Evolutionary conservation across 2,329 filamentous ascomycete species (phyloP).

Genomic region (Sporothrix curviconia): DNA sequence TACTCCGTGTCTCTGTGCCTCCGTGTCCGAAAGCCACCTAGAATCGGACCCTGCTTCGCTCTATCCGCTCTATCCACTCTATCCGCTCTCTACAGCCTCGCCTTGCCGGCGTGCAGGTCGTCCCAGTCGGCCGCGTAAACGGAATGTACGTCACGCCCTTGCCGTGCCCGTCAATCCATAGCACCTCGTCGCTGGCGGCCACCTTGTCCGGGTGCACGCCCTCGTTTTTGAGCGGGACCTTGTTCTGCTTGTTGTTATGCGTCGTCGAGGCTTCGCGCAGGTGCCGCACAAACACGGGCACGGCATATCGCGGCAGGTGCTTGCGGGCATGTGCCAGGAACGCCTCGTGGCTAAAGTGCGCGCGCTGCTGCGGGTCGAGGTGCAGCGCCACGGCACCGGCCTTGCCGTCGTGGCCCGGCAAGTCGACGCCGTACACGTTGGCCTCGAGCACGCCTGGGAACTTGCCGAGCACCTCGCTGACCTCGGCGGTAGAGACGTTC

Average conservation of each 20-base stretch:
- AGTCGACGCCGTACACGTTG: constrained; percentile 76
- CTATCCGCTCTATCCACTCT: not conserved
- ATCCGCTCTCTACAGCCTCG: constrained; percentile 21
- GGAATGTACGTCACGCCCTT: constrained; percentile 50
- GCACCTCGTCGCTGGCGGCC: constrained; percentile 34
- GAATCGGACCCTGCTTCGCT: too few species aligned
- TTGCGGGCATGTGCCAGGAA: constrained; percentile 52
- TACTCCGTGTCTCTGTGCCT: not conserved
- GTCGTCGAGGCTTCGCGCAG: constrained; percentile 53
- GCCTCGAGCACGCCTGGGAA: constrained; percentile 66
- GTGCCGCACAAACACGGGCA: constrained; percentile 65
- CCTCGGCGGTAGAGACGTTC: constrained; percentile 76
- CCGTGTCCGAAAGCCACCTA: too few species aligned
- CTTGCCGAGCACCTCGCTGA: constrained; percentile 63
- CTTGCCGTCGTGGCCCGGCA: constrained; percentile 76
- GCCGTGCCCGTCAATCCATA: constrained; percentile 53
- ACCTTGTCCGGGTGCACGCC: constrained; percentile 54
- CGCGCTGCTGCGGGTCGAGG: constrained; percentile 17
- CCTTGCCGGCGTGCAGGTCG: constrained; percentile 23
- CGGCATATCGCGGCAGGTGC: constrained; percentile 64
- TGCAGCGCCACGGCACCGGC: constrained; percentile 58
- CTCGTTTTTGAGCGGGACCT: constrained; percentile 60
- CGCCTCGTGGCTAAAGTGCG: constrained; percentile 50
- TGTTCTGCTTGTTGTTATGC: constrained; percentile 78
- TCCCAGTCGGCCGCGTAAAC: constrained; percentile 56